These are phyloP conservation scores for Vicia sativa DNA, from an alignment of 306 rosid species.

Conservation along the genomic window DNA sequence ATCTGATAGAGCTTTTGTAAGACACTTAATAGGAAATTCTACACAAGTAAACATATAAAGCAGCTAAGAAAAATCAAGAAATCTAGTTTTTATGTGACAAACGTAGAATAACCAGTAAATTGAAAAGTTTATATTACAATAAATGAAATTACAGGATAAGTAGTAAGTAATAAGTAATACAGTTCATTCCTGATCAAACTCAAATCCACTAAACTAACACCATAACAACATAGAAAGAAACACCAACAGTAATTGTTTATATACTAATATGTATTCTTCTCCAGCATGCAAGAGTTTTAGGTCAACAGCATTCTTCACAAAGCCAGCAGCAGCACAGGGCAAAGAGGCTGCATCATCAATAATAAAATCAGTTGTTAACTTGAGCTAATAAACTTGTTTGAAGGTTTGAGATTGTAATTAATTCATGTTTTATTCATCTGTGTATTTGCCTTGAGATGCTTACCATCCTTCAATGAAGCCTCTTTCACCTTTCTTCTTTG, in stretches of 20 bases:
- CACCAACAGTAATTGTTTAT: conserved; percentile 9
- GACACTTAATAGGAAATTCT: no score
- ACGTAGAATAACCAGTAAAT: conserved; percentile 18
- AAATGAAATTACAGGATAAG: conserved; percentile 19
- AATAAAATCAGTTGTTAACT: conserved; percentile 24
- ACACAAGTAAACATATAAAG: background rate
- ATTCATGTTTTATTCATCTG: background rate
- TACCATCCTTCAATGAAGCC: conserved; percentile 91
- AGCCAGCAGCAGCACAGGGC: conserved; percentile 90
- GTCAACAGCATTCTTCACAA: conserved; percentile 71
- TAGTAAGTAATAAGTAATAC: conserved; percentile 12
- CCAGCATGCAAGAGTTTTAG: background rate
- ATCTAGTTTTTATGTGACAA: conserved; percentile 25
- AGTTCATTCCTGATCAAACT: conserved; percentile 9
- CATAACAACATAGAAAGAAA: conserved; percentile 14
- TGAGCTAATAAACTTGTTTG: background rate
- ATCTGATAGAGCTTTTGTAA: background rate
- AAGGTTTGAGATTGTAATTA: background rate
- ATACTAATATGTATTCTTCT: conserved; percentile 22
- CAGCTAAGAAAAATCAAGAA: background rate
- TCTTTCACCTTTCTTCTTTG: conserved; percentile 69
- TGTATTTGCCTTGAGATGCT: conserved; percentile 32
- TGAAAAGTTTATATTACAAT: conserved; percentile 32
- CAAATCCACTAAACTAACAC: conserved; percentile 27
- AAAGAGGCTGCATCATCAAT: conserved; percentile 69